A percentile compares a stretch with the other conserved stretches of the same genome.
Evolutionary conservation across 2,329 filamentous ascomycete genomes (phyloP).

Genomic region (Cladosporium sphaerospermum): DNA sequence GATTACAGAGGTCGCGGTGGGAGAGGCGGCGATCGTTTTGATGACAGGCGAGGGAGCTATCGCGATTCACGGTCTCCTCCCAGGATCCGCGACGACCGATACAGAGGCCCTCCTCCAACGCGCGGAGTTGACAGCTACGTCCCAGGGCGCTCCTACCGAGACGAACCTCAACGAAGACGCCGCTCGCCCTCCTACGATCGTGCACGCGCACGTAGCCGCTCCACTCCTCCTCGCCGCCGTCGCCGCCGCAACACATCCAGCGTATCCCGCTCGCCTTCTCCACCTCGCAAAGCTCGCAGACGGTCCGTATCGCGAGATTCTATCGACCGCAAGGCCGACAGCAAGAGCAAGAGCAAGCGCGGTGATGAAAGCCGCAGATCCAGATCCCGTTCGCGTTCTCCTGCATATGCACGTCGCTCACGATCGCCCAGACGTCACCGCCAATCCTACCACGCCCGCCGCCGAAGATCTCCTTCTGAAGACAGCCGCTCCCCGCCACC

Average conservation of each 20-base stretch:
- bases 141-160: slow-evolving; percentile 39
- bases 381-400: slow-evolving; percentile 11
- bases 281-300: slow-evolving; percentile 8
- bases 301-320: background rate
- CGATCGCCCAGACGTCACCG: slow-evolving; percentile 19
- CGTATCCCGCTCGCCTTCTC: slow-evolving; percentile 1
- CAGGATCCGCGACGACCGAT: slow-evolving; percentile 42
- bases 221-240: slow-evolving; percentile 3
- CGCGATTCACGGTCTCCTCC: slow-evolving; percentile 47
- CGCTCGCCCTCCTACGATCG: slow-evolving; percentile 23
- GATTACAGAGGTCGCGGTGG: slow-evolving; percentile 35
- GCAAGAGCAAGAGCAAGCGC: slow-evolving; percentile 2
- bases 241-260: slow-evolving; percentile 7
- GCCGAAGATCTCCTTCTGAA: slow-evolving; percentile 9
- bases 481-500: slow-evolving; percentile 16
- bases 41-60: slow-evolving; percentile 42
- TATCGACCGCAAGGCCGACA: slow-evolving; percentile 4
- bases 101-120: slow-evolving; percentile 39
- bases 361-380: slow-evolving; percentile 13
- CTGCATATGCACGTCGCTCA: slow-evolving; percentile 19
- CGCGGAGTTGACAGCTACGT: slow-evolving; percentile 54
- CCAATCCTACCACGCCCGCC: slow-evolving; percentile 6
- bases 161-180: slow-evolving; percentile 33
- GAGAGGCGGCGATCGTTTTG: slow-evolving; percentile 40
- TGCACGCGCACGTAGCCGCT: background rate